phyloP scores from a whole-genome alignment of 2,329 filamentous ascomycete genomes.

The Colletotrichum melonis region DNA sequence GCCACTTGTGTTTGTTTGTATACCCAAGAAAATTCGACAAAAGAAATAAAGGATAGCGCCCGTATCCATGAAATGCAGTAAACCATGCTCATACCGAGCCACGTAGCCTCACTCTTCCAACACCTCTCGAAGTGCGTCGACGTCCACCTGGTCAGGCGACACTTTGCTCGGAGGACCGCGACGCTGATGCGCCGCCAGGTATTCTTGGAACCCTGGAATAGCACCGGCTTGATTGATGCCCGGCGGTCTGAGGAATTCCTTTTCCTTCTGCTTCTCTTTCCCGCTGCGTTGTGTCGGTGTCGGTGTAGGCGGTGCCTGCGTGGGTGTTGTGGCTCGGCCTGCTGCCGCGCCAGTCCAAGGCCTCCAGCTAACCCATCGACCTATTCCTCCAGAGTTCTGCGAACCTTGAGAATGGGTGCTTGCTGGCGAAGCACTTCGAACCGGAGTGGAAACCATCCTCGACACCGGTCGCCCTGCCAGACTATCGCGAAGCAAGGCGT shows the following conservation, averaged over 20 bases:
- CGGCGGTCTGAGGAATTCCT: constrained; percentile 63
- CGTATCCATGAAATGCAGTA: neutral
- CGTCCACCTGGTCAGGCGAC: constrained; percentile 67
- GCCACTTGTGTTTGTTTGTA: constrained; percentile 2
- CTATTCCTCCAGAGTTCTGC: constrained; percentile 45
- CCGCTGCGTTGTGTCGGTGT: constrained; percentile 29
- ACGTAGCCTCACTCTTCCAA: constrained; percentile 51
- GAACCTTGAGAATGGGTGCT: constrained; percentile 39
- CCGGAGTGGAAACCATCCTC: constrained; percentile 46
- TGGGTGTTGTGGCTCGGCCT: constrained; percentile 14
- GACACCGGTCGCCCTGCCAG: constrained; percentile 53
- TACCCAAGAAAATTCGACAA: neutral
- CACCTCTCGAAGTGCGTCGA: constrained; percentile 69
- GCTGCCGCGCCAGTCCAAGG: constrained; percentile 51
- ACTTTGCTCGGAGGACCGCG: constrained; percentile 67
- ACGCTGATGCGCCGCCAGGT: constrained; percentile 61
- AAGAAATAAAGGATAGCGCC: neutral
- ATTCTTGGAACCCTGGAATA: constrained; percentile 77
- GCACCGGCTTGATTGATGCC: constrained; percentile 84
- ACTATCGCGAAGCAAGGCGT: constrained; percentile 68
- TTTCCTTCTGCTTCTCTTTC: constrained; percentile 41
- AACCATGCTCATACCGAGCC: neutral
- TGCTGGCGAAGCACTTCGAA: constrained; percentile 42
- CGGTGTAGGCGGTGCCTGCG: constrained; percentile 37
- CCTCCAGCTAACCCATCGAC: constrained; percentile 61